Conservation (phyloP, 1,284 basidiomycete genomes). For the Rhodotorula sp. region DNA sequence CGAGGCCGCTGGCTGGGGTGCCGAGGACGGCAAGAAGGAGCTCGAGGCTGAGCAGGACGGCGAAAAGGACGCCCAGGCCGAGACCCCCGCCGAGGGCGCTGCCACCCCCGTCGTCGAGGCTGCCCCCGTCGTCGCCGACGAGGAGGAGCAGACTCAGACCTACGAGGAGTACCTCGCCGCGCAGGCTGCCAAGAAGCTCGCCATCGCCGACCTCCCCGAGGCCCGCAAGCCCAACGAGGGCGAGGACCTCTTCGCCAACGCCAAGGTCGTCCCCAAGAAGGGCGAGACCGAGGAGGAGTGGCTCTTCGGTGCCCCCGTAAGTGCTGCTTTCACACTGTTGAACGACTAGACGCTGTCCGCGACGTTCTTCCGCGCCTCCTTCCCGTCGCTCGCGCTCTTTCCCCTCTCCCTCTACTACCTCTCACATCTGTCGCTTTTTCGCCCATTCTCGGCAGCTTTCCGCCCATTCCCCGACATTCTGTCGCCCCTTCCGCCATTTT, state of each 20-base stretch:
- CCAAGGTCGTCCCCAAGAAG: conserved; percentile 36
- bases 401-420: no score
- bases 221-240: conserved; percentile 45
- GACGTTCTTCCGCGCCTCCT: no score
- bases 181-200: conserved; percentile 37
- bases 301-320: conserved; percentile 34
- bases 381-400: no score
- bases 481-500: conserved; percentile 16
- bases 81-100: conserved; percentile 32
- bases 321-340: no score
- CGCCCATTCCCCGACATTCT: no score
- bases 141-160: conserved; percentile 46
- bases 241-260: conserved; percentile 34
- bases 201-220: conserved; percentile 34
- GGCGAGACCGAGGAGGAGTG: conserved; percentile 34
- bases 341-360: no score
- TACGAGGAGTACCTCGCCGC: conserved; percentile 47
- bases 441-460: no score
- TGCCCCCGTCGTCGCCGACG: conserved; percentile 43
- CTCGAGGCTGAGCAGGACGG: conserved; percentile 39
- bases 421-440: no score
- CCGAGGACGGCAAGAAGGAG: conserved; percentile 41
- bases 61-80: conserved; percentile 38
- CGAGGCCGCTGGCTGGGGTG: conserved; percentile 39
- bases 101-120: conserved; percentile 40